Percentiles rank a stretch among this genome's conserved stretches.
Evolutionary conservation across 257 asterid species (phyloP).

Genomic region (Cruciata laevipes): DNA sequence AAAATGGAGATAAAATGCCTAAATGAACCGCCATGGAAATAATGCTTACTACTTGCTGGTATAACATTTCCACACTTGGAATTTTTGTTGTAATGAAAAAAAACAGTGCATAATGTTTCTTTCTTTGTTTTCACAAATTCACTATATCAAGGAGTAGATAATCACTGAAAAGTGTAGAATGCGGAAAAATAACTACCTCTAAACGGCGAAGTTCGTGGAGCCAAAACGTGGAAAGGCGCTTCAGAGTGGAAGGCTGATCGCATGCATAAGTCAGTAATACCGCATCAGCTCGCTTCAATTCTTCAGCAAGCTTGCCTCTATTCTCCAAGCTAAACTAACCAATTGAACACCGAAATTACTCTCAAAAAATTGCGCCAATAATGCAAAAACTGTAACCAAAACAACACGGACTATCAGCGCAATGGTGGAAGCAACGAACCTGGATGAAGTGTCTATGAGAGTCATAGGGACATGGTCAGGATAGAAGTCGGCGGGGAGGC

Average conservation of each 20-base stretch:
- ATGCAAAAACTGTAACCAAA: not conserved
- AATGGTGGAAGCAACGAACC: slow-evolving; percentile 28
- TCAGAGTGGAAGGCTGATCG: slow-evolving; percentile 79
- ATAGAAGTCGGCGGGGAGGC: slow-evolving; percentile 88
- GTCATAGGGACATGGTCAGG: slow-evolving; percentile 78
- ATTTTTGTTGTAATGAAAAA: no score
- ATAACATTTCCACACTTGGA: no score
- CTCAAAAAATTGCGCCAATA: not conserved
- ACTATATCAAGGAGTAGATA: not conserved
- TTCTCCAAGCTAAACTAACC: slow-evolving; percentile 69
- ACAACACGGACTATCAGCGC: not conserved
- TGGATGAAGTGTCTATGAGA: slow-evolving; percentile 85
- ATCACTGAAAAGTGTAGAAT: not conserved
- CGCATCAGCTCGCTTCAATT: slow-evolving; percentile 92
- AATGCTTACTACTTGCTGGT: no score
- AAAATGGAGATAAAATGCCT: not conserved
- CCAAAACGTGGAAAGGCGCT: slow-evolving; percentile 91
- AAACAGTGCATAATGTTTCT: no score
- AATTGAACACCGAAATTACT: not conserved
- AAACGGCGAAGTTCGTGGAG: slow-evolving; percentile 84
- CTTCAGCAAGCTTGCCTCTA: slow-evolving; percentile 88
- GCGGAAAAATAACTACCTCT: slow-evolving; percentile 48
- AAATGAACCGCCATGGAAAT: not conserved
- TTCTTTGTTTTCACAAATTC: not conserved
- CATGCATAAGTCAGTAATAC: slow-evolving; percentile 96